These are phyloP conservation scores for Lindgomyces ingoldianus DNA, from an alignment of 495 filamentous ascomycete genomes.

Conservation along the genomic window DNA sequence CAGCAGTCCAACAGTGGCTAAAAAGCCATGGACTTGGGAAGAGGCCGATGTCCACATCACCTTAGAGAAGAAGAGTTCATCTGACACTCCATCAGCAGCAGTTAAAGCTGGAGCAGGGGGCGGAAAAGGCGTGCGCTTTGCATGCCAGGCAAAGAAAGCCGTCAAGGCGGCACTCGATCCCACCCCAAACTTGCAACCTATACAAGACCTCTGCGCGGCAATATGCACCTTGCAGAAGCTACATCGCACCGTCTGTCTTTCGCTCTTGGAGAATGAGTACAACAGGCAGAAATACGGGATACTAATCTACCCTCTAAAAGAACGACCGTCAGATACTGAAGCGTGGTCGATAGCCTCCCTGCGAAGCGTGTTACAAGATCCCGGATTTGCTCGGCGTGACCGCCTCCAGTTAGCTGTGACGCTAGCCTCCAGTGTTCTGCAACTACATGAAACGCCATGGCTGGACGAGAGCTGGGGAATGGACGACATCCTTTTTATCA, in stretches of 20 bases:
- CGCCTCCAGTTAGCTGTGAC: slow-evolving; percentile 34
- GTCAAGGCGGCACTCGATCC: slow-evolving; percentile 25
- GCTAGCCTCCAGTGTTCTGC: slow-evolving; percentile 28
- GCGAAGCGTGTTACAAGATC: slow-evolving; percentile 9
- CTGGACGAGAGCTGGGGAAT: slow-evolving; percentile 28
- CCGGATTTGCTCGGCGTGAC: slow-evolving; percentile 19
- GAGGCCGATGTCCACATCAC: slow-evolving; percentile 25
- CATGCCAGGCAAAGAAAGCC: slow-evolving; percentile 21
- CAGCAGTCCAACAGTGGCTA: neutral
- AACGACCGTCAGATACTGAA: slow-evolving; percentile 13
- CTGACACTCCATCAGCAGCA: neutral
- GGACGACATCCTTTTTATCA: slow-evolving; percentile 27
- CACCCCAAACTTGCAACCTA: slow-evolving; percentile 17
- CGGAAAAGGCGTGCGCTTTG: slow-evolving; percentile 16
- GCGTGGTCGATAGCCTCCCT: slow-evolving; percentile 12
- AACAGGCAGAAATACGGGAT: slow-evolving; percentile 29
- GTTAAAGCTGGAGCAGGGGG: neutral
- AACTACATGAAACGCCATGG: slow-evolving; percentile 34
- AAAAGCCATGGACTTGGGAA: slow-evolving; percentile 26
- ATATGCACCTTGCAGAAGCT: slow-evolving; percentile 21
- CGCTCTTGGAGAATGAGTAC: slow-evolving; percentile 13
- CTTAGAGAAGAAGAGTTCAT: too few relatives aligned
- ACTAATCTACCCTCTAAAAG: slow-evolving; percentile 18
- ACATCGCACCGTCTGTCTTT: slow-evolving; percentile 27
- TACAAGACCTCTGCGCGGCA: slow-evolving; percentile 22